phyloP scores from a whole-genome alignment of 1,139 yeast species.

The Lodderomyces theae region DNA sequence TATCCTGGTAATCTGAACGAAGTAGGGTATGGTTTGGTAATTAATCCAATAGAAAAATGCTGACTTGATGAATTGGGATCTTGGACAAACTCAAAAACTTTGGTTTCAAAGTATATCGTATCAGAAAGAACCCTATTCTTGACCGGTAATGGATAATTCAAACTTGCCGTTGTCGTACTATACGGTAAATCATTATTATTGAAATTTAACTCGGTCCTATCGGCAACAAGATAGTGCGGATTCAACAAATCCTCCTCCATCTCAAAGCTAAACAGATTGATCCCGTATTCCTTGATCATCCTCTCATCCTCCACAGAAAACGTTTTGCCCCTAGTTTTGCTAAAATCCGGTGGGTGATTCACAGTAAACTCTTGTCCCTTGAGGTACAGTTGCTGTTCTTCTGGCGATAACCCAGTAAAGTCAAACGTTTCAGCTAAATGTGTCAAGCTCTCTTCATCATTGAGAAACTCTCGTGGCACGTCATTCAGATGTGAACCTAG shows the following conservation, averaged over 20 bases:
- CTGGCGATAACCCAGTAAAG: conserved; percentile 39
- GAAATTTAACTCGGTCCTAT: conserved; percentile 60
- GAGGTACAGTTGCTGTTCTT: conserved; percentile 39
- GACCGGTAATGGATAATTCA: conserved; percentile 65
- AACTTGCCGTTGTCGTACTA: conserved; percentile 45
- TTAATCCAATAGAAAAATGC: conserved; percentile 71
- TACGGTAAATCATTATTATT: conserved; percentile 42
- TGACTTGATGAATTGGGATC: conserved; percentile 22
- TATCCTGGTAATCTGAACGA: conserved; percentile 84
- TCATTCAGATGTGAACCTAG: conserved; percentile 19
- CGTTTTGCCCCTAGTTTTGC: conserved; percentile 31
- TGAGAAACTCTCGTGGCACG: conserved; percentile 39
- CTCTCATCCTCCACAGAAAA: conserved; percentile 30
- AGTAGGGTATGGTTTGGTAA: conserved; percentile 83
- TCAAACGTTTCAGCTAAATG: conserved; percentile 40
- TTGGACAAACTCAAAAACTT: conserved; percentile 49
- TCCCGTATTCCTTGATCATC: conserved; percentile 38
- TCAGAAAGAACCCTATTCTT: conserved; percentile 54
- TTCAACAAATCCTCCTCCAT: conserved; percentile 30
- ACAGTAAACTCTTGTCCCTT: conserved; percentile 36
- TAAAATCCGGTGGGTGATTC: conserved; percentile 32
- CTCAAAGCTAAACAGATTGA: conserved; percentile 42
- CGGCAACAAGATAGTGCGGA: conserved; percentile 52
- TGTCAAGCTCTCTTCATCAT: conserved; percentile 40
- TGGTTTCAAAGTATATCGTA: conserved; percentile 68